Evolutionary conservation across 495 filamentous ascomycete species (phyloP).

Genomic region (Lophiostoma macrostomum): DNA sequence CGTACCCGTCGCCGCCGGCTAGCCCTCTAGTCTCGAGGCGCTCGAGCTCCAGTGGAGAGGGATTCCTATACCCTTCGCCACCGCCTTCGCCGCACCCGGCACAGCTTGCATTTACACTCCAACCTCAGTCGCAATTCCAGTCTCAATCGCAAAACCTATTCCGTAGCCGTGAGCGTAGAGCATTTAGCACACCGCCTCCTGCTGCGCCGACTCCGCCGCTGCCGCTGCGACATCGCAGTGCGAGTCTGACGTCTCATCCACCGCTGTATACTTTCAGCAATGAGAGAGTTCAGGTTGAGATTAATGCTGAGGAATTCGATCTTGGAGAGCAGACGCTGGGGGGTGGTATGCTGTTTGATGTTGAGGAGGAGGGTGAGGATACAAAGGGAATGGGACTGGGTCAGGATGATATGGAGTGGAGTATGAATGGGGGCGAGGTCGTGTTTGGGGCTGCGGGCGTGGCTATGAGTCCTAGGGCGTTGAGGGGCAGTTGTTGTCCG

Average conservation of each 20-base stretch:
- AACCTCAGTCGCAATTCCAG: not conserved
- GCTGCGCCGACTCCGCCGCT: not conserved
- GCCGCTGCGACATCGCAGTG: not conserved
- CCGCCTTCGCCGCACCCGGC: conserved; percentile 6
- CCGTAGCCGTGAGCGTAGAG: not conserved
- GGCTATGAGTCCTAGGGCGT: conserved; percentile 8
- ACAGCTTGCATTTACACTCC: not conserved
- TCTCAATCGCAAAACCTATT: not conserved
- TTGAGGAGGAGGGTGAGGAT: conserved; percentile 7
- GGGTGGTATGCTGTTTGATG: not conserved
- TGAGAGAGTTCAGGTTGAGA: too few relatives aligned
- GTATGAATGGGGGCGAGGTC: conserved; percentile 16
- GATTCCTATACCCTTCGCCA: conserved; percentile 12
- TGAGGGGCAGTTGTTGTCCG: conserved; percentile 5
- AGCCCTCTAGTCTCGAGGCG: not conserved
- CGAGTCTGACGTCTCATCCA: conserved; percentile 2
- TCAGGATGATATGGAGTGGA: conserved; percentile 22
- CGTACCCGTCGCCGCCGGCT: conserved; percentile 9
- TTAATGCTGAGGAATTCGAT: conserved; percentile 5
- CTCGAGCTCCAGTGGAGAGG: conserved; percentile 13
- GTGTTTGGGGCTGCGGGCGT: conserved; percentile 16
- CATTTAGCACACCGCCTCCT: conserved; percentile 1
- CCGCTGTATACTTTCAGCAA: too few relatives aligned
- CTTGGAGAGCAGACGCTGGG: conserved; percentile 9
- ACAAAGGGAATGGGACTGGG: too few relatives aligned